Conservation (phyloP, 805 yeast species). For the Blastobotrys americana region DNA sequence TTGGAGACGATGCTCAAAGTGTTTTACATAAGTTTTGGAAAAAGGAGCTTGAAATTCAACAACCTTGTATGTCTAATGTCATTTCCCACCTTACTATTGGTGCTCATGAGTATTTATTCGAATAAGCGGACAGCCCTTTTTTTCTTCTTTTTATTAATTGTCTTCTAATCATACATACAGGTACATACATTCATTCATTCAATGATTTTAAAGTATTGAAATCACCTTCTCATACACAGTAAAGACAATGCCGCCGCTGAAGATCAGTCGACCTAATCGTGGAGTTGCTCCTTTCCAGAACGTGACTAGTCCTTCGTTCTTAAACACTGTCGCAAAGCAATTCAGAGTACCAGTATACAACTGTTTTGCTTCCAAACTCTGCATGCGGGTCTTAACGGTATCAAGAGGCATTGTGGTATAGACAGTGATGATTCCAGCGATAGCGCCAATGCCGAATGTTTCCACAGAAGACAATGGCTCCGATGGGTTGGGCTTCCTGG, state of each 20-base stretch:
- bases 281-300: constrained; percentile 99
- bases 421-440: constrained; percentile 82
- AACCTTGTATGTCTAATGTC: too few relatives aligned
- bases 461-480: constrained; percentile 69
- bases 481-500: constrained; percentile 57
- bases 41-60: too few relatives aligned
- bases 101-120: background rate
- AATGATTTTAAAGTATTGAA: constrained; percentile 37
- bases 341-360: constrained; percentile 67
- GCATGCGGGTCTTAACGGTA: constrained; percentile 96
- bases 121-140: too few relatives aligned
- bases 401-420: constrained; percentile 92
- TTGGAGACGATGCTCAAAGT: too few relatives aligned
- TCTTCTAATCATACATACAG: too few relatives aligned
- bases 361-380: constrained; percentile 70
- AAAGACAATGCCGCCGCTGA: constrained; percentile 96
- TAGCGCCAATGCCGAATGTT: constrained; percentile 84
- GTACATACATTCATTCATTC: background rate
- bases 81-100: too few relatives aligned
- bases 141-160: background rate
- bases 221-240: constrained; percentile 91
- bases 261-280: constrained; percentile 79
- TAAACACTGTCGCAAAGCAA: constrained; percentile 74
- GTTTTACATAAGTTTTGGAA: too few relatives aligned
- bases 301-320: constrained; percentile 80